phyloP scores from a whole-genome alignment of 352 stramenopile genomes.

The Detonula confervacea region DNA sequence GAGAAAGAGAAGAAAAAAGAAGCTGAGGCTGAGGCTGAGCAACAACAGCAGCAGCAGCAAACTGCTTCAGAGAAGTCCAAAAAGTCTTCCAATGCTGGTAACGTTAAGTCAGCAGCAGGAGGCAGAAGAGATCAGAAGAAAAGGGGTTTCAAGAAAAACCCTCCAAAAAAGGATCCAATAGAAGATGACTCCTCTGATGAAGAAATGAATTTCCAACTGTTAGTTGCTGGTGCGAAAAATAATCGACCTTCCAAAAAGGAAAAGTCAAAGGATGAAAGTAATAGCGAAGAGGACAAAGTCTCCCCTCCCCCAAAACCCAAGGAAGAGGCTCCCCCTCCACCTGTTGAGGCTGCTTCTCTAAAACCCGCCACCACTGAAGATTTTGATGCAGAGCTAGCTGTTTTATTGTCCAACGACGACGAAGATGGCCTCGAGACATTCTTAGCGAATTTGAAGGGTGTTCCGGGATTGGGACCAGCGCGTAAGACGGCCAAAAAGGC shows the following conservation, averaged over 20 bases:
- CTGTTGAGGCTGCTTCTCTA: neutral
- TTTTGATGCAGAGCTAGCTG: slow-evolving; percentile 51
- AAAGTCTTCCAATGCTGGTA: slow-evolving; percentile 7
- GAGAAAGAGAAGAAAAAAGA: slow-evolving; percentile 73
- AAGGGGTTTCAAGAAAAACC: slow-evolving; percentile 26
- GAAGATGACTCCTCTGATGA: slow-evolving; percentile 62
- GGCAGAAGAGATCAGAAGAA: slow-evolving; percentile 26
- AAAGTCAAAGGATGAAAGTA: slow-evolving; percentile 36
- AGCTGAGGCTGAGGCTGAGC: slow-evolving; percentile 11
- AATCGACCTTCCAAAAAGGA: slow-evolving; percentile 43
- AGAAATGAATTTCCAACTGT: slow-evolving; percentile 61
- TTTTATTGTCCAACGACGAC: slow-evolving; percentile 62
- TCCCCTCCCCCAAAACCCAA: slow-evolving; percentile 10
- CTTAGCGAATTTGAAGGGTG: slow-evolving; percentile 74
- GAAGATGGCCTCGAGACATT: slow-evolving; percentile 76
- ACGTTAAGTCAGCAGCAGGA: slow-evolving; percentile 17
- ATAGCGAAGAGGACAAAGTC: slow-evolving; percentile 26
- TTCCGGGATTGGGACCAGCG: slow-evolving; percentile 75
- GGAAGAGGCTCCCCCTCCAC: slow-evolving; percentile 7
- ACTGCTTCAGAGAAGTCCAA: slow-evolving; percentile 3
- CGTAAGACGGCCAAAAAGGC: slow-evolving; percentile 87
- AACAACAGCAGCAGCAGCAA: slow-evolving; percentile 20
- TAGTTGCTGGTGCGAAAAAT: slow-evolving; percentile 47
- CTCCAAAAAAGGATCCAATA: slow-evolving; percentile 16
- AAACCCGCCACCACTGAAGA: slow-evolving; percentile 16